Base-by-base conservation (phyloP, 2,329 filamentous ascomycete genomes). In the Arthrinium puccinioides region DNA sequence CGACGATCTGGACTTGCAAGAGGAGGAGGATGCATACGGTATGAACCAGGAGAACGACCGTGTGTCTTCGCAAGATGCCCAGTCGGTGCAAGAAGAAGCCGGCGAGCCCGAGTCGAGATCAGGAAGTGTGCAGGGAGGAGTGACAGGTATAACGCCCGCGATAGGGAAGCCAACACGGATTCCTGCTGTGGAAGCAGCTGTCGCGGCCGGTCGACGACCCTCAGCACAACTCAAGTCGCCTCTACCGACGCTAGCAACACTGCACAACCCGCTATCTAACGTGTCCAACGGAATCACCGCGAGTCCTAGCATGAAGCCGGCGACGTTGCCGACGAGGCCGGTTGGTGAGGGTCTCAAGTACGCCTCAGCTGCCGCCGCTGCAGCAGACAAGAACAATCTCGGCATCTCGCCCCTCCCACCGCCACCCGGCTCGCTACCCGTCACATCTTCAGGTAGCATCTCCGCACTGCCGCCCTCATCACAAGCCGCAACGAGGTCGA, bases 281-380 rank as follows among this genome's bases (percentile, higher is more conserved):
- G 73, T 74, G 40, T 72, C 75, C 49, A 84, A 74, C 56, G 74
- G 74, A 55, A 58, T 46, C 26, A 49, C 54, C 4, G 35, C 56
- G n/a, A 63, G 70, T 37, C 71, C 70, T 37, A 67, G 72, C 37
- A 97, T 97, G 90, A 98, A 97, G 67, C 90, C 92, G 10, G 92
- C 92, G 14, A 82, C 87, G 14, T 65, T 89, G 51, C 92, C 92
- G 2, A 80, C 85, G 41, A 79, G 90, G 58, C 81, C 86, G 6
- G 84, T 87, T 4, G 88, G 88, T 32, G 90, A 97, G 59, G 87
- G 85, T 2, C 70, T 98, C 48, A 97, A 97, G 63, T 98, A 98
- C 58, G 92, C 92, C 30, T 97, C 92, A 25, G 92, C 92, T 0
- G 92, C 92, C 0, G 92, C 92, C 0, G 92, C 92, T 0, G 87